Conservation (phyloP, 176 grass and related monocot genomes). For the Coix lacrymajobi region DNA sequence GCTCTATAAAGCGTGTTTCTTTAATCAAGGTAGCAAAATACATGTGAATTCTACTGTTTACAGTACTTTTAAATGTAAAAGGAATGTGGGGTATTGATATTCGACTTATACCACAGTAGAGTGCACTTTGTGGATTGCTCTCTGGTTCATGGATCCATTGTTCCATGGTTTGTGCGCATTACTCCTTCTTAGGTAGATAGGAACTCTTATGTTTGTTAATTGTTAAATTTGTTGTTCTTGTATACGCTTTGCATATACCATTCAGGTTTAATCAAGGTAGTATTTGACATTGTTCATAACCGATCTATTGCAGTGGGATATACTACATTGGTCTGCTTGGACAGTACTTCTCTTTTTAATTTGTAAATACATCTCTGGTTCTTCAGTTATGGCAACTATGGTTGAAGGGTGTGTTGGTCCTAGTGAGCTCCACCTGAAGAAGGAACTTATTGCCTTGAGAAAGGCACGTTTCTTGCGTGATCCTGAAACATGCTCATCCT, state of each 20-base stretch:
- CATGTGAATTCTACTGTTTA: not conserved
- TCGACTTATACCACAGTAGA: not conserved
- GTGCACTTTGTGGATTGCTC: not conserved
- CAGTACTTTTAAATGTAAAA: not conserved
- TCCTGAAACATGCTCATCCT: slow-evolving; percentile 90
- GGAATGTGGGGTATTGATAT: not conserved
- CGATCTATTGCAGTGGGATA: slow-evolving; percentile 25
- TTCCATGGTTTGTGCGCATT: not conserved
- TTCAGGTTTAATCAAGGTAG: not conserved
- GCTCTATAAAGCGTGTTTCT: not conserved
- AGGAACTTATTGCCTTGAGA: slow-evolving; percentile 73
- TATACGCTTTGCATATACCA: not conserved
- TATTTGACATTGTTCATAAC: slow-evolving; percentile 11
- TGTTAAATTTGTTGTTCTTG: not conserved
- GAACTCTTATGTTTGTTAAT: not conserved
- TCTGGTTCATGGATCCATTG: slow-evolving; percentile 5
- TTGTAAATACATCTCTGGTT: not conserved
- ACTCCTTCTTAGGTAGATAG: not conserved
- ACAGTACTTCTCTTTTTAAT: slow-evolving; percentile 21
- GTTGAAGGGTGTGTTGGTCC: slow-evolving; percentile 57
- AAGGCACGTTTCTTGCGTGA: slow-evolving; percentile 80
- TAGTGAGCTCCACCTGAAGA: slow-evolving; percentile 93
- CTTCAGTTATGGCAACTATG: slow-evolving; percentile 38
- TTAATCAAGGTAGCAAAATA: not conserved
- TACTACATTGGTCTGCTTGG: not conserved